These are phyloP conservation scores for Diaporthe nobilis DNA, from an alignment of 2,329 filamentous ascomycete species.

Conservation along the genomic window DNA sequence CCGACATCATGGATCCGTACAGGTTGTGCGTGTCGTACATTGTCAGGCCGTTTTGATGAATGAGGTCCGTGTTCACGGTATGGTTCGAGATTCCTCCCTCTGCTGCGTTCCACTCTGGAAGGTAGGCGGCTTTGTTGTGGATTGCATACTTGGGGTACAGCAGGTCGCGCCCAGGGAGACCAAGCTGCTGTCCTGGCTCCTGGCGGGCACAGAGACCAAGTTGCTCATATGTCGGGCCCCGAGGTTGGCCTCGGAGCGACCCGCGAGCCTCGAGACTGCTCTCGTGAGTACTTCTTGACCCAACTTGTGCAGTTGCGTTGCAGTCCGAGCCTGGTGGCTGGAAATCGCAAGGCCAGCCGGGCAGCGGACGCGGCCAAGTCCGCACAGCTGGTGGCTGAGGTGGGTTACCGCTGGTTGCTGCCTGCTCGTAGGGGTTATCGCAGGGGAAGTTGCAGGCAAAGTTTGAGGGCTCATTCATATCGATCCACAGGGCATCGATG, in stretches of 20 bases:
- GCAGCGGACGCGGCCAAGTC: slow-evolving; percentile 73
- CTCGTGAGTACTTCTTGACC: neutral
- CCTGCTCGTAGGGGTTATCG: slow-evolving; percentile 57
- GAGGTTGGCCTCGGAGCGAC: neutral
- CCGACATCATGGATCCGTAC: slow-evolving; percentile 81
- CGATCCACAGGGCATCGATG: slow-evolving; percentile 85
- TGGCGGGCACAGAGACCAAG: slow-evolving; percentile 43
- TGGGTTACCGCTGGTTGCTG: slow-evolving; percentile 61
- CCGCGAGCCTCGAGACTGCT: neutral
- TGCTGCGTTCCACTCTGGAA: slow-evolving; percentile 56
- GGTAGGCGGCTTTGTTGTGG: slow-evolving; percentile 70
- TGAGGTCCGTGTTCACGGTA: slow-evolving; percentile 76
- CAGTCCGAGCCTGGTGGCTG: slow-evolving; percentile 67
- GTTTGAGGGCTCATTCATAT: slow-evolving; percentile 71
- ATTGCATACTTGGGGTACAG: slow-evolving; percentile 77
- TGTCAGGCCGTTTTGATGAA: slow-evolving; percentile 75
- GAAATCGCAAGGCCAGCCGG: slow-evolving; percentile 78
- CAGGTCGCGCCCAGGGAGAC: slow-evolving; percentile 74
- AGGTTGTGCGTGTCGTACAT: slow-evolving; percentile 74
- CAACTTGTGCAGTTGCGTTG: slow-evolving; percentile 46
- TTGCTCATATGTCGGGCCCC: slow-evolving; percentile 33
- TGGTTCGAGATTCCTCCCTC: slow-evolving; percentile 66
- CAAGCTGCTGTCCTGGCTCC: slow-evolving; percentile 60
- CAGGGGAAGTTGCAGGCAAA: slow-evolving; percentile 70
- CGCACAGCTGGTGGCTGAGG: slow-evolving; percentile 75